Base-by-base conservation (phyloP, 1,139 yeast genomes). In the Debaryomyces psychrophilus region DNA sequence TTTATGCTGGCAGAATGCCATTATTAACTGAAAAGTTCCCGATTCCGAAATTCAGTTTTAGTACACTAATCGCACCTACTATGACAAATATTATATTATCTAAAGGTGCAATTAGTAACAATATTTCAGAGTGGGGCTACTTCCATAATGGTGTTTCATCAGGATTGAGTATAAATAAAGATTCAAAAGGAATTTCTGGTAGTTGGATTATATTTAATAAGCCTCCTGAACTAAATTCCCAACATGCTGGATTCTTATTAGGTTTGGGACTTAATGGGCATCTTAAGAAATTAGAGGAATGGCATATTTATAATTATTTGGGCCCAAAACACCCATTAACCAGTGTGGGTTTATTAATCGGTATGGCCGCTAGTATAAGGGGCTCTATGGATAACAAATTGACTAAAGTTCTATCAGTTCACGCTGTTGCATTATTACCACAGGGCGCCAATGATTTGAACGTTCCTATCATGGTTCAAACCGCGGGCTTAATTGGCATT, bases 181-280 rank as follows among this genome's bases (percentile, higher is more conserved):
- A 79, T 35, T 82, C 92, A 0, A 76, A 77, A 34, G 92, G 89
- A 6, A 83, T 93, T 6, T 82, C 85, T 15, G 97, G 97, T 0
- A 86, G 95, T 56, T 92, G 98, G 98, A 87, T 92, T 37, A 87
- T 86, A 1, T 90, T 87, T 63, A 90, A 90, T 58, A 87, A 84
- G 55, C 96, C 97, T 0, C 78, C 80, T 1, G 76, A 73, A 8
- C 67, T 87, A 38, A 85, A 81, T 54, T 77, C 96, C 0, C 95
- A 87, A 52, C 97, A 92, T 68, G 98, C 97, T 15, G 99, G 99
- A 0, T 90, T 95, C 56, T 67, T 95, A n/a, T 69, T 90, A 23
- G 99, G 98, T 0, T 69, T 93, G 20, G 99, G 99, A 0, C 71
- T 95, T 37, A 90, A 90, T 67, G 98, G 98, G 0, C 97, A 92